Percentiles rank a stretch among this genome's conserved stretches.
Conservation (phyloP, 2,329 filamentous ascomycete species). For the Hypomyces perniciosus region DNA sequence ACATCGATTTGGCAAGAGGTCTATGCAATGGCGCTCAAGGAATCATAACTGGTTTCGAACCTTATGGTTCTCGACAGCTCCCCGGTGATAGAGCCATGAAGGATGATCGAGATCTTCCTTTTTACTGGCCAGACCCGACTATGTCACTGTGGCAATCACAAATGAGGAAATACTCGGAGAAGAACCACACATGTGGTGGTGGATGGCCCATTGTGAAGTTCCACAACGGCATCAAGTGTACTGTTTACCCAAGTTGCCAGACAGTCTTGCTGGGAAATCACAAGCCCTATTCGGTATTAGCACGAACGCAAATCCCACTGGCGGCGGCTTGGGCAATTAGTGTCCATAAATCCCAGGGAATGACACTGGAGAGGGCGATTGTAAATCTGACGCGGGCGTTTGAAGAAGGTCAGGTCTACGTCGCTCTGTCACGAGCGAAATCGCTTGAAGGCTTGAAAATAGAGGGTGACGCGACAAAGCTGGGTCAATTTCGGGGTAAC, state of each 20-base stretch:
- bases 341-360: conserved; percentile 57
- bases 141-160: no score
- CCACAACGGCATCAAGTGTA: conserved; percentile 36
- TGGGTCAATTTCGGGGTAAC: not conserved
- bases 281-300: conserved; percentile 41
- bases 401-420: conserved; percentile 55
- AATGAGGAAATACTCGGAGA: no score
- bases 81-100: no score
- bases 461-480: conserved; percentile 1
- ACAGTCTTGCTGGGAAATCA: conserved; percentile 40
- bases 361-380: conserved; percentile 53
- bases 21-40: no score
- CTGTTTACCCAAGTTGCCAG: conserved; percentile 47
- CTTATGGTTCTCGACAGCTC: no score
- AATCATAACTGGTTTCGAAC: no score
- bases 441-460: conserved; percentile 16
- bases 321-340: conserved; percentile 57
- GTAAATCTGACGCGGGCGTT: conserved; percentile 49
- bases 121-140: no score
- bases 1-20: no score
- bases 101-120: no score
- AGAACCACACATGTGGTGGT: not conserved
- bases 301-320: conserved; percentile 57
- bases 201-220: conserved; percentile 39
- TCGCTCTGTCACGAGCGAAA: conserved; percentile 28